phyloP scores from a whole-genome alignment of 192 early-diverging fungal genomes.

The Entomortierella chlamydospora region DNA sequence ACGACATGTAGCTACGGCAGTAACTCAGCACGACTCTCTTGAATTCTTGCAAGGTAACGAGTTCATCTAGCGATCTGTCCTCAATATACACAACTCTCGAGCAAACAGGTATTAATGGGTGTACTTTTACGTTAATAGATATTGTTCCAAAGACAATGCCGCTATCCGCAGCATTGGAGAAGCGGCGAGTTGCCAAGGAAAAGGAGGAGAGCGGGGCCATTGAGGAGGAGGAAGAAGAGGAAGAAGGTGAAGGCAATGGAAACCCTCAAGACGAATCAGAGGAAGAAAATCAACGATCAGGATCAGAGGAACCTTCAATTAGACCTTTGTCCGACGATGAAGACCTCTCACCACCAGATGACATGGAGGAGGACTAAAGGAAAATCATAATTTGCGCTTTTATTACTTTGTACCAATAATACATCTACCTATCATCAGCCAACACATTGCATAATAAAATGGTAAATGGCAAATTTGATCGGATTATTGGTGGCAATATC shows the following conservation, averaged over 20 bases:
- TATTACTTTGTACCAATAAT: background rate
- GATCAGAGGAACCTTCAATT: slow-evolving; percentile 17
- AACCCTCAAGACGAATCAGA: slow-evolving; percentile 10
- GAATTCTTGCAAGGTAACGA: slow-evolving; percentile 53
- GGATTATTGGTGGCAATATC: no score
- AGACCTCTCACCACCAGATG: slow-evolving; percentile 36
- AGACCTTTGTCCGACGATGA: slow-evolving; percentile 45
- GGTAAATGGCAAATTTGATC: background rate
- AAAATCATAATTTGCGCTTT: background rate
- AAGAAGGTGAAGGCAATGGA: slow-evolving; percentile 13
- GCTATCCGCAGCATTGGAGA: slow-evolving; percentile 55
- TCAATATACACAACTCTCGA: background rate
- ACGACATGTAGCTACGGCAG: slow-evolving; percentile 30
- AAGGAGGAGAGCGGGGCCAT: slow-evolving; percentile 36
- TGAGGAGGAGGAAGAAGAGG: slow-evolving; percentile 21
- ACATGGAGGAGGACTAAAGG: slow-evolving; percentile 46
- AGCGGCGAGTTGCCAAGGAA: slow-evolving; percentile 45
- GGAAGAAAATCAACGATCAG: slow-evolving; percentile 29
- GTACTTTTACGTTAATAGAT: slow-evolving; percentile 24
- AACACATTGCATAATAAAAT: background rate
- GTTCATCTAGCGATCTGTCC: background rate
- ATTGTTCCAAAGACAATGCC: slow-evolving; percentile 61
- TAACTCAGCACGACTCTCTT: slow-evolving; percentile 49
- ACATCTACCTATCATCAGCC: background rate
- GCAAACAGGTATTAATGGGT: background rate